Evolutionary conservation across 2,329 filamentous ascomycete species (phyloP).

Genomic region (Ophiostoma angusticollis): DNA sequence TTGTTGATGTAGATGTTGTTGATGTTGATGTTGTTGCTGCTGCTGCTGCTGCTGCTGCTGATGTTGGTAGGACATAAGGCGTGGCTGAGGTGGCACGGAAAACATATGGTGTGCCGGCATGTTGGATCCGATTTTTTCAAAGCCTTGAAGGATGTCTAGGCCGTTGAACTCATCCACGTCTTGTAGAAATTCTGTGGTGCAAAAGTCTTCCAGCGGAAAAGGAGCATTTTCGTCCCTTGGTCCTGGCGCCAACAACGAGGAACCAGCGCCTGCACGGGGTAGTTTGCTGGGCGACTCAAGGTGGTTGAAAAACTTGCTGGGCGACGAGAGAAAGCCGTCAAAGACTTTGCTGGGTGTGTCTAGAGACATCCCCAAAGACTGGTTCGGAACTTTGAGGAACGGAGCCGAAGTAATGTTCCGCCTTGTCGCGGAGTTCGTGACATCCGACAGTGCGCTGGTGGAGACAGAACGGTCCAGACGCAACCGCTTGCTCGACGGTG

Average conservation of each 20-base stretch:
- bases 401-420: constrained; percentile 39
- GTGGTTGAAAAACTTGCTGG: constrained; percentile 37
- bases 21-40: constrained; percentile 21
- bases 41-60: constrained; percentile 21
- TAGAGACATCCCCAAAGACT: constrained; percentile 26
- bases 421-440: constrained; percentile 40
- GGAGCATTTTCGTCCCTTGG: constrained; percentile 30
- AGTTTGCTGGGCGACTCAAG: constrained; percentile 26
- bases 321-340: constrained; percentile 42
- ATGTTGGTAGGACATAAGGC: constrained; percentile 18
- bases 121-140: constrained; percentile 56
- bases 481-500: constrained; percentile 39
- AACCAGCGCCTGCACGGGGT: constrained; percentile 16
- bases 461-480: constrained; percentile 53
- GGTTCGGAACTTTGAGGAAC: constrained; percentile 34
- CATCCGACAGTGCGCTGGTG: constrained; percentile 47
- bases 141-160: constrained; percentile 62
- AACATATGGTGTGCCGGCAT: constrained; percentile 18
- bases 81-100: constrained; percentile 22
- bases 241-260: constrained; percentile 7
- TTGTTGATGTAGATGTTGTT: constrained; percentile 15
- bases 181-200: constrained; percentile 42
- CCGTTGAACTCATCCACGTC: constrained; percentile 45
- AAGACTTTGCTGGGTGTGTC: constrained; percentile 47
- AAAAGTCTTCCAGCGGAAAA: constrained; percentile 38